A percentile compares a stretch with the other conserved stretches of the same genome.
phyloP scores from a whole-genome alignment of 257 asterid species.

The Cordia subcordata region DNA sequence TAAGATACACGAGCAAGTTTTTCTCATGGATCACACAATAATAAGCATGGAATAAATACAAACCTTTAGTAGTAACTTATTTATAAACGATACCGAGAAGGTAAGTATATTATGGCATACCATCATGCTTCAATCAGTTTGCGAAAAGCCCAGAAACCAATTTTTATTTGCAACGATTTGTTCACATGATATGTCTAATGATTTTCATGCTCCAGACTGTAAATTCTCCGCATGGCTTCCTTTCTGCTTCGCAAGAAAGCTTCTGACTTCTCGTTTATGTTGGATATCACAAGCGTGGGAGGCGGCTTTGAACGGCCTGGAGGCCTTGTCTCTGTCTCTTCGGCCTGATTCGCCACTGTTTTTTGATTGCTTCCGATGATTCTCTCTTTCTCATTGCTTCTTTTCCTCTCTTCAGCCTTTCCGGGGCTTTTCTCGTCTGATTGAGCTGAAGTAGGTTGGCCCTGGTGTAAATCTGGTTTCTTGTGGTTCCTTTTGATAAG shows the following conservation, averaged over 20 bases:
- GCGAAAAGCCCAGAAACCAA: neutral
- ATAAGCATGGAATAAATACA: no score
- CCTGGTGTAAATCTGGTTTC: neutral
- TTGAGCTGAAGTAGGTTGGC: no score
- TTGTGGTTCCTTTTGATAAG: neutral
- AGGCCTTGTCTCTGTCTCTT: slow-evolving; percentile 16
- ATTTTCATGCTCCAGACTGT: slow-evolving; percentile 22
- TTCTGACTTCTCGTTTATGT: slow-evolving; percentile 51
- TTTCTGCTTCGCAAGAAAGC: slow-evolving; percentile 44
- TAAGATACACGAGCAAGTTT: no score
- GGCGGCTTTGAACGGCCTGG: slow-evolving; percentile 19
- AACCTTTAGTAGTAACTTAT: no score
- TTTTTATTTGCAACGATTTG: neutral
- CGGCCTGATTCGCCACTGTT: slow-evolving; percentile 2
- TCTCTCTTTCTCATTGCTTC: slow-evolving; percentile 1
- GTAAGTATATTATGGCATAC: no score
- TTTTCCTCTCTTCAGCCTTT: neutral
- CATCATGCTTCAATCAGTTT: neutral
- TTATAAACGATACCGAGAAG: no score
- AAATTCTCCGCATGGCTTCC: slow-evolving; percentile 37
- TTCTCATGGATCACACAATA: no score
- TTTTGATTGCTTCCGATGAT: slow-evolving; percentile 8
- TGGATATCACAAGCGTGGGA: slow-evolving; percentile 25
- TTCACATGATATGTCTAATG: neutral
- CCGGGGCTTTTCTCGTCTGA: no score